Base-by-base conservation (phyloP, 2,329 filamentous ascomycete genomes). In the Xylariaceae sp. region DNA sequence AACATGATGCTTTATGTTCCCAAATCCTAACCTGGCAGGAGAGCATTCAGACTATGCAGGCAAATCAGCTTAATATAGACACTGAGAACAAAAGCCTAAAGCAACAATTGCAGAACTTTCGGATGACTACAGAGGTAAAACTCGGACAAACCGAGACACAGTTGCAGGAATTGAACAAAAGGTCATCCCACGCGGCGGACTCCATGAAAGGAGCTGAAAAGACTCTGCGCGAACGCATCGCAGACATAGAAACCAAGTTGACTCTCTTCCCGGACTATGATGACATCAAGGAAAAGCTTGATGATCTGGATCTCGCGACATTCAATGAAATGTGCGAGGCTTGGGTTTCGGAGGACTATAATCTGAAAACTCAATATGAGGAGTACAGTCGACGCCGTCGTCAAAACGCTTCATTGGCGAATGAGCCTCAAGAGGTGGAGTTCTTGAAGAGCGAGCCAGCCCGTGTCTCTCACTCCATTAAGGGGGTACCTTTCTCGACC, bases 201-300 rank as follows among this genome's bases (percentile, higher is more conserved):
- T 40, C 26, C 11, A 34, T 8, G 12, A 47, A 37, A 2, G 27
- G 7, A 6, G 29, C 47, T 3, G n/a, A 42, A 49, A 47, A 1
- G 4, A 35, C 8, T 9, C 4, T 54, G 8, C 29, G 56, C 12
- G 19, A 48, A 32, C 57, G 57, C 34, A 31, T 51, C 2, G 27
- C 40, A 47, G 46, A 42, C 37, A 45, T 56, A 30, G 57, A 59
- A 40, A 19, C 40, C 27, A 56, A 44, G 32, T 9, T 56, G 0
- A 31, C 47, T 26, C 41, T 41, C 3, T 50, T 55, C 32, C 29
- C 41, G 5, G 55, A 60, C 11, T 54, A 55, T 49, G 45, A 47
- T 12, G 50, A 56, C 9, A 19, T 52, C 30, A 56, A 58, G 44
- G 52, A 55, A 9, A 55, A 55, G 44, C 19, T 60, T 29, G 56